phyloP scores from a whole-genome alignment of 495 filamentous ascomycete species.

The Parmelia sp. region DNA sequence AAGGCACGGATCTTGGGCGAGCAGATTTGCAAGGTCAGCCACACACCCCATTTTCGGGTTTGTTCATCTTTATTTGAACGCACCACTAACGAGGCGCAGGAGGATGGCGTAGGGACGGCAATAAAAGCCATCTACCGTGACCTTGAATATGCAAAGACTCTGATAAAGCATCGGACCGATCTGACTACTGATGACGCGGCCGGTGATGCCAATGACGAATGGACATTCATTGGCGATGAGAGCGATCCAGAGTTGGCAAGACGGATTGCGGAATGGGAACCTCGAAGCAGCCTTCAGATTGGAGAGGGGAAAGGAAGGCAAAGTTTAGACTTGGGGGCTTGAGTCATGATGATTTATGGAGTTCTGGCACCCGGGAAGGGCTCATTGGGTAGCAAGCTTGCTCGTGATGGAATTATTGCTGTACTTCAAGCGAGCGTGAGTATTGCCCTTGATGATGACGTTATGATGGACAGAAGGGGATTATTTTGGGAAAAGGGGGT shows the following conservation, averaged over 20 bases:
- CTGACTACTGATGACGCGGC: constrained; percentile 38
- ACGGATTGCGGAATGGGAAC: constrained; percentile 34
- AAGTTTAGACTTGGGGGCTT: constrained; percentile 20
- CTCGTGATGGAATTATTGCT: background rate
- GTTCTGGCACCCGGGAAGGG: background rate
- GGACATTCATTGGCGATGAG: constrained; percentile 72
- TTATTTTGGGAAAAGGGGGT: too few species aligned
- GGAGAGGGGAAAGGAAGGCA: constrained; percentile 13
- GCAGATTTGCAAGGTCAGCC: constrained; percentile 75
- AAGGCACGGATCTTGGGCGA: constrained; percentile 77
- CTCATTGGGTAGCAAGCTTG: background rate
- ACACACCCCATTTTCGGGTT: background rate
- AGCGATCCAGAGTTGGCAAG: constrained; percentile 49
- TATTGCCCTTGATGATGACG: background rate
- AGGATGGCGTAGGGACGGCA: constrained; percentile 81
- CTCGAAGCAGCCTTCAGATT: constrained; percentile 16
- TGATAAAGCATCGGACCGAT: constrained; percentile 60
- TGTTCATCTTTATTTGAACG: constrained; percentile 7
- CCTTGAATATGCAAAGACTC: constrained; percentile 85
- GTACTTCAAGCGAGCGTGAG: constrained; percentile 2
- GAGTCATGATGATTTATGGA: background rate
- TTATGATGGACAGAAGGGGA: background rate
- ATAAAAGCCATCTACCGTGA: constrained; percentile 93
- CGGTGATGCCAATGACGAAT: constrained; percentile 53
- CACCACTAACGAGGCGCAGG: constrained; percentile 43